Evolutionary conservation across 179 eudicot genomes (phyloP).

Genomic region (Spinacia oleracea): DNA sequence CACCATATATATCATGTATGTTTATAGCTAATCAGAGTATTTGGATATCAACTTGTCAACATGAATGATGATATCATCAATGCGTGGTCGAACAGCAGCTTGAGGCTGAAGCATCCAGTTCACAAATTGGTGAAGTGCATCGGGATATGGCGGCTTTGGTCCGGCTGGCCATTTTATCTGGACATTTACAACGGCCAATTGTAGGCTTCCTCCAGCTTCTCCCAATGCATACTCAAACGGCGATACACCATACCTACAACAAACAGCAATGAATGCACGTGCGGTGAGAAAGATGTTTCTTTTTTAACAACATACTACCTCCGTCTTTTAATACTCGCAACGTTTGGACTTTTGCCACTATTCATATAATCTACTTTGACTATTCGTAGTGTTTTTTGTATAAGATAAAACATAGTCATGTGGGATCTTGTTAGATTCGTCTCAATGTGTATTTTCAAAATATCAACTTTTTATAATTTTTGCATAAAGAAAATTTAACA

Average conservation of each 20-base stretch:
- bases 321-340: too few species aligned
- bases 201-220: slow-evolving; percentile 96
- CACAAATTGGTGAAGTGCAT: slow-evolving; percentile 88
- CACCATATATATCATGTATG: too few species aligned
- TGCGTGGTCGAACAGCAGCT: slow-evolving; percentile 81
- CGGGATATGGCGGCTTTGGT: slow-evolving; percentile 88
- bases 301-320: neutral
- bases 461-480: too few species aligned
- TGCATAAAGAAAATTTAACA: too few species aligned
- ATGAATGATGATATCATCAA: slow-evolving; percentile 85
- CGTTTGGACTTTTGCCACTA: too few species aligned
- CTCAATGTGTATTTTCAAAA: too few species aligned
- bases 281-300: neutral
- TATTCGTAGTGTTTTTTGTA: too few species aligned
- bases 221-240: slow-evolving; percentile 95
- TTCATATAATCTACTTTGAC: too few species aligned
- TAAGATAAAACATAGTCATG: too few species aligned
- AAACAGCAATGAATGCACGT: neutral
- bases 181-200: slow-evolving; percentile 86
- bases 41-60: slow-evolving; percentile 88
- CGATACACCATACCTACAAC: slow-evolving; percentile 81
- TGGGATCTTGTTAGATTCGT: too few species aligned
- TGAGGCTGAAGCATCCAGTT: slow-evolving; percentile 99
- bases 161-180: slow-evolving; percentile 93
- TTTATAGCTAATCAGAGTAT: slow-evolving; percentile 46